Conservation (phyloP, 306 rosid genomes). For the Cucurbita moschata region DNA sequence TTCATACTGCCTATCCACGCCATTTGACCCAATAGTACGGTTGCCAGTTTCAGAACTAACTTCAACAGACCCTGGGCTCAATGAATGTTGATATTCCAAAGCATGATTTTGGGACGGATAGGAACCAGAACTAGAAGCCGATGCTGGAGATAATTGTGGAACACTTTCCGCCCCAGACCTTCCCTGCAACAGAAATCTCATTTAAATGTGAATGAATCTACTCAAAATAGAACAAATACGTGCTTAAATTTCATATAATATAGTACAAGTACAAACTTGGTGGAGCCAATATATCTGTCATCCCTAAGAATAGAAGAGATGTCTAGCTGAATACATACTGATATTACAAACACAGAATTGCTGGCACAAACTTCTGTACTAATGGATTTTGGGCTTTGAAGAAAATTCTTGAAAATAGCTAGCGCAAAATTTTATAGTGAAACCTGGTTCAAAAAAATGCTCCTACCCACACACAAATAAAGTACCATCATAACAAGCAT, state of each 20-base stretch:
- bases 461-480: background rate
- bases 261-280: background rate
- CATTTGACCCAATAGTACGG: slow-evolving; percentile 20
- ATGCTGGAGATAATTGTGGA: slow-evolving; percentile 30
- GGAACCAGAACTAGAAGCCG: slow-evolving; percentile 34
- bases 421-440: background rate
- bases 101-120: slow-evolving; percentile 26
- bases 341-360: background rate
- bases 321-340: background rate
- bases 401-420: background rate
- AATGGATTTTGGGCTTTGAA: background rate
- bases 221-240: background rate
- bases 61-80: slow-evolving; percentile 56
- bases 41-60: slow-evolving; percentile 38
- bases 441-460: background rate
- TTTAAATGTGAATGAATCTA: background rate
- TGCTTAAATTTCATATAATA: background rate
- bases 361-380: background rate
- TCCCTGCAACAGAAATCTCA: slow-evolving; percentile 39
- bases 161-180: slow-evolving; percentile 30
- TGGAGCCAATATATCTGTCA: background rate
- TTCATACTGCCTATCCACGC: slow-evolving; percentile 24
- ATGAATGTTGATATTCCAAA: slow-evolving; percentile 49
- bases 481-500: background rate
- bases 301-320: background rate